These are phyloP conservation scores for Gracilaria caudata DNA, from an alignment of 23 red algal genomes.

Conservation along the genomic window DNA sequence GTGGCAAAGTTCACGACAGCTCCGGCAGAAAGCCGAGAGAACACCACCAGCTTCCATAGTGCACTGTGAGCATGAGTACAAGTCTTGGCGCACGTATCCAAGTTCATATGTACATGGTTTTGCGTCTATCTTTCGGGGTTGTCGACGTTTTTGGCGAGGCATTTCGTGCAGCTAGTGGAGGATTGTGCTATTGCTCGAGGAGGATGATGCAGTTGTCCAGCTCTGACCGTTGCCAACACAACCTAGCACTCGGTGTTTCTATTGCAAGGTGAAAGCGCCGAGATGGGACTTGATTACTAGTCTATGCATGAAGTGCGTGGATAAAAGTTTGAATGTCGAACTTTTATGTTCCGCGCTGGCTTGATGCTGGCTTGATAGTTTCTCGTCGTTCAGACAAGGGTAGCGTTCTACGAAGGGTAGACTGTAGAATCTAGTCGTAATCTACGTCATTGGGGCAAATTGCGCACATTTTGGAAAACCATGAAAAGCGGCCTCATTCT, in stretches of 20 bases:
- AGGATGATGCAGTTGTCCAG: not conserved
- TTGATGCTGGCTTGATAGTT: no score
- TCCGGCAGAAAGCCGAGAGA: constrained; percentile 54
- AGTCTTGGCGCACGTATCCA: constrained; percentile 67
- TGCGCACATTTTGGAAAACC: no score
- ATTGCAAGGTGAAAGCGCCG: not conserved
- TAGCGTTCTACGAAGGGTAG: no score
- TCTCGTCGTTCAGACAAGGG: no score
- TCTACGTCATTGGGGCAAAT: no score
- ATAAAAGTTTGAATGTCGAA: no score
- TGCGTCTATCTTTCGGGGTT: not conserved
- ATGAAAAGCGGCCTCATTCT: no score
- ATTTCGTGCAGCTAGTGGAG: not conserved
- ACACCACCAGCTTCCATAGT: not conserved
- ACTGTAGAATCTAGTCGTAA: no score
- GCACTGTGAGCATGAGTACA: constrained; percentile 51
- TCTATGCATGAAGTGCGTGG: no score
- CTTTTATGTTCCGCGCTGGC: no score
- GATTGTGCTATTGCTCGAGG: not conserved
- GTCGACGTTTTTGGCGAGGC: constrained; percentile 32
- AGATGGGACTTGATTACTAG: no score
- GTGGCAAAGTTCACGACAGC: constrained; percentile 67
- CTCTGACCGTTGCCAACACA: not conserved
- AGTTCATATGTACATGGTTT: constrained; percentile 61
- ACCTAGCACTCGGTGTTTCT: not conserved